Base-by-base conservation (phyloP, 768 basidiomycete species). In the Grammothele lineata region DNA sequence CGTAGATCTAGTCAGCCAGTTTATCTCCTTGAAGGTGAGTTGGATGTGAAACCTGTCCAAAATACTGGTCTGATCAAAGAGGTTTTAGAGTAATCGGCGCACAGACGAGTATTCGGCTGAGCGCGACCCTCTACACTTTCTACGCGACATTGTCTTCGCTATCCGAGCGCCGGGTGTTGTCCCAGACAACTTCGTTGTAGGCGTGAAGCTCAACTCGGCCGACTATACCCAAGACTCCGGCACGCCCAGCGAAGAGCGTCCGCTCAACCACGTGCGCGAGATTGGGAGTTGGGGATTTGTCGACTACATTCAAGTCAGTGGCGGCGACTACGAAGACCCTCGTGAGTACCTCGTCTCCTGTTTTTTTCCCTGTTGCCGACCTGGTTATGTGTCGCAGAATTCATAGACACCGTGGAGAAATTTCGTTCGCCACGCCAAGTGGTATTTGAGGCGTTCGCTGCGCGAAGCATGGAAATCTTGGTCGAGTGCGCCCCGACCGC, bases 291-390 rank as follows among this genome's bases (percentile, higher is more conserved):
- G 88, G 81, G 73, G 74, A 1, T 65, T 68, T 15, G 58, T 94
- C 4, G 92, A 95, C 62, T 86, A 92, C 58, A 80, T 95, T 41
- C 92, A 95, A 64, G 78, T 95, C 49, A 89, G 85, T 45, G 92
- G 92, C 1, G 92, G 92, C 0, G 83, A 85, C 60, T 95, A 94
- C 55, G 87, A 91, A 58, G 77, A 73, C 15, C 85, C 87, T 55
- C 78, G 90, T 85, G 55, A 15, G 72, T 56, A 2, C 18, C 18
- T 15, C 4, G 7, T 43, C 17, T 22, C 25, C 19, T 33, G n/a
- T n/a, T n/a, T n/a, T n/a, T n/a, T n/a, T n/a, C n/a, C 21, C 12
- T 32, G 18, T 17, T 25, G 5, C 18, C 10, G 1, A 33, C n/a
- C 40, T 27, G 3, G 14, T 36, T 14, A 15, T 24, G 18, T 48